Conservation (phyloP, 352 stramenopile genomes). For the Thalassiosira mediterranea region DNA sequence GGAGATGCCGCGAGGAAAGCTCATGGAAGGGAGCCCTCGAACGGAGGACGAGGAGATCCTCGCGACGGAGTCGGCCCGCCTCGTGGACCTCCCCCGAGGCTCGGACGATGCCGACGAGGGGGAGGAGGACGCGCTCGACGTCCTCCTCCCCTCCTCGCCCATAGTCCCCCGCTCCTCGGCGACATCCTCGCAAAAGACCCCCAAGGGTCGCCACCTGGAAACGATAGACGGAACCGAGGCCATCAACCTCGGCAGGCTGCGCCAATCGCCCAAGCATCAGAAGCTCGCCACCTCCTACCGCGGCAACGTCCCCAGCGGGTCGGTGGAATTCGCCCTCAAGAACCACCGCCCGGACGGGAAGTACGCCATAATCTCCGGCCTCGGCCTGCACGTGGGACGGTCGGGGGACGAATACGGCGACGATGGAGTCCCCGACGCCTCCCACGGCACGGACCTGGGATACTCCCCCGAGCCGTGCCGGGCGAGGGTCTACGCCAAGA, state of each 20-base stretch:
- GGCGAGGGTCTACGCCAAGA: slow-evolving; percentile 30
- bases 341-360: slow-evolving; percentile 16
- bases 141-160: background rate
- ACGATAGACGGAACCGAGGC: background rate
- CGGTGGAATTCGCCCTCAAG: slow-evolving; percentile 24
- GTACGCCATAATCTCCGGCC: slow-evolving; percentile 31
- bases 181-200: too few relatives aligned
- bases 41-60: too few relatives aligned
- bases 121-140: background rate
- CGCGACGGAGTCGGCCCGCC: background rate
- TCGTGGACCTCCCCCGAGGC: slow-evolving; percentile 5
- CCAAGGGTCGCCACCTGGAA: too few relatives aligned
- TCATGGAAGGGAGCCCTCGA: too few relatives aligned
- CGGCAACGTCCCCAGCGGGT: slow-evolving; percentile 15
- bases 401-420: background rate
- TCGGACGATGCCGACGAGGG: background rate
- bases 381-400: slow-evolving; percentile 32
- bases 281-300: slow-evolving; percentile 11
- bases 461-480: too few relatives aligned
- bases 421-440: background rate
- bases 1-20: too few relatives aligned
- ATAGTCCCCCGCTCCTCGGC: too few relatives aligned
- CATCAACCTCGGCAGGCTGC: background rate
- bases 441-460: background rate
- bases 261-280: slow-evolving; percentile 4